These are phyloP conservation scores for Sporobolomyces phaffii DNA, from an alignment of 768 basidiomycete genomes.

Conservation along the genomic window DNA sequence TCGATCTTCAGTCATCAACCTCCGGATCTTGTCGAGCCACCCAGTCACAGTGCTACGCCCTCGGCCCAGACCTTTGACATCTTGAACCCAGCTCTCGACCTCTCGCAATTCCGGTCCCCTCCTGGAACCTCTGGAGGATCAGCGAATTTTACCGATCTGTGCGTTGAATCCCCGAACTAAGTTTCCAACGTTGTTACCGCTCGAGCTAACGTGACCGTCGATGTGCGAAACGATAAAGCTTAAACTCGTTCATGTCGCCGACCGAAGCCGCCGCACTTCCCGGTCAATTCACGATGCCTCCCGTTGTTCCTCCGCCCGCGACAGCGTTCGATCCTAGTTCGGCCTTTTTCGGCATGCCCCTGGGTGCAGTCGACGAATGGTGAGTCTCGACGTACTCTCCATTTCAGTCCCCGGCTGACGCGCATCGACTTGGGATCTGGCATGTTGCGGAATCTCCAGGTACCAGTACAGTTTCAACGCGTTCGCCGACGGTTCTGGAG, in stretches of 20 bases:
- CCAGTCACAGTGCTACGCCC: background rate
- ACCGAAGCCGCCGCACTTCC: constrained; percentile 12
- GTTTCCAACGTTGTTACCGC: no score
- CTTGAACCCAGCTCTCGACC: constrained; percentile 18
- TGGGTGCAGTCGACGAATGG: constrained; percentile 34
- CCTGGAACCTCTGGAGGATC: constrained; percentile 18
- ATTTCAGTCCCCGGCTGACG: background rate
- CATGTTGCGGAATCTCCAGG: no score
- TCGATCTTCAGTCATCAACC: constrained; percentile 14
- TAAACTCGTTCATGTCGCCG: constrained; percentile 35
- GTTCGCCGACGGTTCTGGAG: background rate
- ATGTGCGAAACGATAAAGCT: background rate
- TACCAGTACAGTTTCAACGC: constrained; percentile 28
- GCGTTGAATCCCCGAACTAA: no score
- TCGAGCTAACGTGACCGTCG: background rate
- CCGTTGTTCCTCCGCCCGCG: background rate
- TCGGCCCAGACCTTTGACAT: constrained; percentile 29
- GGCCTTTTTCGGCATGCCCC: constrained; percentile 34
- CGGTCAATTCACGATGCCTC: background rate
- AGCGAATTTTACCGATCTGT: constrained; percentile 32
- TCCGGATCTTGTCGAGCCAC: background rate
- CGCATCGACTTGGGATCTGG: background rate
- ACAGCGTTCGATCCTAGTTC: constrained; percentile 12
- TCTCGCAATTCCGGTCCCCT: constrained; percentile 24
- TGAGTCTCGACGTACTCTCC: background rate